A percentile compares a stretch with the other conserved stretches of the same genome.
Evolutionary conservation across 2,329 filamentous ascomycete genomes (phyloP).

Genomic region (Colletotrichum sp.): DNA sequence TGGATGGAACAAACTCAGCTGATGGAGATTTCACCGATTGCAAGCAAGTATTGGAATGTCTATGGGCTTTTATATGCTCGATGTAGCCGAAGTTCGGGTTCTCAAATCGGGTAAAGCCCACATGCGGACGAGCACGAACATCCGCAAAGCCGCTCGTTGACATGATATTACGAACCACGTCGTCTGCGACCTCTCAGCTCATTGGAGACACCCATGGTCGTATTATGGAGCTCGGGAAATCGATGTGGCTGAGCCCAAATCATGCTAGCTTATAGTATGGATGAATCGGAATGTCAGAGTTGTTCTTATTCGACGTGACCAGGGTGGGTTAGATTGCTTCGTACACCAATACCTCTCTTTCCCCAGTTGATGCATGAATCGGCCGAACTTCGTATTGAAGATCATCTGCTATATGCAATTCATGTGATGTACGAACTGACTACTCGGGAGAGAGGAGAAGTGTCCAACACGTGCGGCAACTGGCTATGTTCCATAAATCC

Average conservation of each 20-base stretch:
- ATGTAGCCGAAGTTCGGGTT: neutral
- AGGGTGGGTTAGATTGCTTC: neutral
- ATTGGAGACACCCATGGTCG: neutral
- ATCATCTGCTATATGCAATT: neutral
- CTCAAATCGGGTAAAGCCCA: neutral
- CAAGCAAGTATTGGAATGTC: neutral
- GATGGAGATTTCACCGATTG: neutral
- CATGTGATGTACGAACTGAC: neutral
- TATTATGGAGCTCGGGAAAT: neutral
- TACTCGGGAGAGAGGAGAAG: neutral
- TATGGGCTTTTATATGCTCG: neutral
- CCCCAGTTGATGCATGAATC: neutral
- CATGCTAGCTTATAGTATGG: neutral
- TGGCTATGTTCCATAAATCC: fast-evolving
- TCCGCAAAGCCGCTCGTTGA: neutral
- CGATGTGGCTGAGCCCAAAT: neutral
- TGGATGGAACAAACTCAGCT: neutral
- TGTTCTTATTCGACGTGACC: neutral
- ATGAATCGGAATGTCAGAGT: neutral
- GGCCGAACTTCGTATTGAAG: neutral
- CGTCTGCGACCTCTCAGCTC: neutral
- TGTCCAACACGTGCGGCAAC: fast-evolving
- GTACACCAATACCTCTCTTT: neutral
- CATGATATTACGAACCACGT: neutral
- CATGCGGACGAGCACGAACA: neutral